Evolutionary conservation across 768 basidiomycete genomes (phyloP).

Genomic region (Pleurotus salmoneostramineus): DNA sequence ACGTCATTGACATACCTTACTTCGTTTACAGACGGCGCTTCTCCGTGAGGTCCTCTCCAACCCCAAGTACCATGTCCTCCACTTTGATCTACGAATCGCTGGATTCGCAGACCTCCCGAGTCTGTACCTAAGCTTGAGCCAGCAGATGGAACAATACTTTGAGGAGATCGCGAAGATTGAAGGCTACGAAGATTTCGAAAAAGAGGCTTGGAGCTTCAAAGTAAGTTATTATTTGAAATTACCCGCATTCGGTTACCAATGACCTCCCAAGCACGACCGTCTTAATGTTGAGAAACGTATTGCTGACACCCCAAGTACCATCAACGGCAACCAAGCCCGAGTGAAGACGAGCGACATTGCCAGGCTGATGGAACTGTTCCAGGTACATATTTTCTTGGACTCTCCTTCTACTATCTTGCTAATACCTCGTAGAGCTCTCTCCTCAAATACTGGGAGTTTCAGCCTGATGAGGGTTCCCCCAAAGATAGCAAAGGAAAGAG

Average conservation of each 20-base stretch:
- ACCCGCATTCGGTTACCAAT: background rate
- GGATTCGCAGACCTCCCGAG: conserved; percentile 81
- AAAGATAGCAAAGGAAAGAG: conserved; percentile 17
- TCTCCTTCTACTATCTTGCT: background rate
- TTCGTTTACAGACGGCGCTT: conserved; percentile 56
- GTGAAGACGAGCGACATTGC: conserved; percentile 80
- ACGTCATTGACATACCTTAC: background rate
- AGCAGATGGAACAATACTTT: conserved; percentile 82
- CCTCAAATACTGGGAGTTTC: conserved; percentile 70
- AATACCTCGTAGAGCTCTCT: conserved; percentile 49
- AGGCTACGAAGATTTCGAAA: conserved; percentile 72
- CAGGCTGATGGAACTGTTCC: conserved; percentile 81
- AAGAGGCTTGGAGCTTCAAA: conserved; percentile 78
- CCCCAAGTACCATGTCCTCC: conserved; percentile 71
- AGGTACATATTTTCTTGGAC: conserved; percentile 34
- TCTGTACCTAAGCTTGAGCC: conserved; percentile 71
- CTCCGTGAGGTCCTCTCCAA: conserved; percentile 72
- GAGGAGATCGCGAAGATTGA: conserved; percentile 55
- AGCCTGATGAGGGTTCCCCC: conserved; percentile 31
- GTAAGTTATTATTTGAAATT: conserved; percentile 27
- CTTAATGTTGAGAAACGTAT: conserved; percentile 64
- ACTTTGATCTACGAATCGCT: conserved; percentile 80
- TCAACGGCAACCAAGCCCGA: conserved; percentile 35
- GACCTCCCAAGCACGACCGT: conserved; percentile 63
- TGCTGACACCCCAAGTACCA: conserved; percentile 33